phyloP scores from a whole-genome alignment of 2,329 filamentous ascomycete genomes.

The Monilinia aucupariae region DNA sequence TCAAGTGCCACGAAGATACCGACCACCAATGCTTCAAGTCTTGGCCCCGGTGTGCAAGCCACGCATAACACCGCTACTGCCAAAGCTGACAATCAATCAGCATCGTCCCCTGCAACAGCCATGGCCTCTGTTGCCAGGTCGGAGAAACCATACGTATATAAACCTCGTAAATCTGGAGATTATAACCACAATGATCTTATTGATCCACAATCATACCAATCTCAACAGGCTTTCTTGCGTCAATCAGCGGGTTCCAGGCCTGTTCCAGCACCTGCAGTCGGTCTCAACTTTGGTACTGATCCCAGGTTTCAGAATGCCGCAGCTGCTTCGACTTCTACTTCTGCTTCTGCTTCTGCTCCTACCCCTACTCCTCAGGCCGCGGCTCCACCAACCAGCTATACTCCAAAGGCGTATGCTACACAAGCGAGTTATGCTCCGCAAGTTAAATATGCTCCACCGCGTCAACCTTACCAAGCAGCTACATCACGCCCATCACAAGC shows the following conservation, averaged over 20 bases:
- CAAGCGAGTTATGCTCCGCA: slow-evolving; percentile 6
- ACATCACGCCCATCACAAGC: slow-evolving; percentile 8
- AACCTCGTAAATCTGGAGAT: slow-evolving; percentile 37
- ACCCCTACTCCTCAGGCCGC: background rate
- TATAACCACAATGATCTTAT: slow-evolving; percentile 28
- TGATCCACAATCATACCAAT: slow-evolving; percentile 34
- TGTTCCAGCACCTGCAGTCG: slow-evolving; percentile 19
- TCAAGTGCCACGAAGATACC: slow-evolving; percentile 33
- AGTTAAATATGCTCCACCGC: slow-evolving; percentile 9
- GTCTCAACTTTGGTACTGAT: slow-evolving; percentile 33
- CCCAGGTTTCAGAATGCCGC: slow-evolving; percentile 25
- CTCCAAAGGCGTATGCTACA: background rate
- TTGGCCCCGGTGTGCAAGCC: background rate
- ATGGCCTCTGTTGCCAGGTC: slow-evolving; percentile 29
- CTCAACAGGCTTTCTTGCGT: slow-evolving; percentile 35
- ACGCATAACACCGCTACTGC: background rate
- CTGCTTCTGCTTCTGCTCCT: background rate
- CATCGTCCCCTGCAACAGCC: slow-evolving; percentile 24
- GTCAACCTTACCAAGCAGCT: slow-evolving; percentile 10
- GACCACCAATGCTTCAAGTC: slow-evolving; percentile 2
- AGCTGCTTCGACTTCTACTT: slow-evolving; percentile 4
- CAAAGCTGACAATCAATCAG: slow-evolving; percentile 25
- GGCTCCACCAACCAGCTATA: too few relatives aligned
- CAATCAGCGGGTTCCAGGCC: slow-evolving; percentile 23
- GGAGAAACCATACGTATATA: slow-evolving; percentile 51